Evolutionary conservation across 2,329 filamentous ascomycete genomes (phyloP), one percentile per base, ranked within the genome.

Genomic region (Calonectria henricotiae): DNA sequence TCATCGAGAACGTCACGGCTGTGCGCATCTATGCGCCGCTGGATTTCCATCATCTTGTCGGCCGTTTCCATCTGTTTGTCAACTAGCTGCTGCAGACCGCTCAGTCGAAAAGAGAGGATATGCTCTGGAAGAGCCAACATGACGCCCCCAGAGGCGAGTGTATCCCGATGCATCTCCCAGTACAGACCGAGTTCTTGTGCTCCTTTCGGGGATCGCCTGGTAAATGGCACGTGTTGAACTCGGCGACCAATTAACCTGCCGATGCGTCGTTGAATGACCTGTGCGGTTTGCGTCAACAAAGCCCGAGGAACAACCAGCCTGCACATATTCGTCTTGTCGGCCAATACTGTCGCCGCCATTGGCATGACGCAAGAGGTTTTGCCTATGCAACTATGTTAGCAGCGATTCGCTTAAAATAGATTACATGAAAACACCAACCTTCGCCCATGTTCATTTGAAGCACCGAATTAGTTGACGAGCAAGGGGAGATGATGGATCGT

Each of bases 381-480:
- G 0, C 88, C 87, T 88, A 4, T 32, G 17, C 7, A 4, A 5
- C 17, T 0, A 8, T 3, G 35, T 58, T 17, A 58, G 41, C n/a
- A 25, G 5, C 37, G 1, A n/a, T n/a, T 9, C 1, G 25, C 11
- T 11, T 8, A 13, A 17, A 4, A 17, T 8, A 7, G 7, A 6
- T 9, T 6, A 1, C 11, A 8, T 12, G 3, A 25, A 4, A 60
- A 39, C 1, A 58, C 62, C 37, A 6, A 78, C 86, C 87, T 81
- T 90, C 85, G 0, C 90, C 90, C 90, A 92, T 92, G 69, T 91
- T 89, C 79, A 92, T 86, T 70, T 93, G 91, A 0, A 92, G 72
- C 0, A 92, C 88, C 0, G 89, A 89, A 67, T 92, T 92, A 0
- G 79, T 68, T 0, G 80, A 79, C 0, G 87, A 89, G 0, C 73